phyloP scores from a whole-genome alignment of 1,284 basidiomycete genomes.

The Phlebopus sp. region DNA sequence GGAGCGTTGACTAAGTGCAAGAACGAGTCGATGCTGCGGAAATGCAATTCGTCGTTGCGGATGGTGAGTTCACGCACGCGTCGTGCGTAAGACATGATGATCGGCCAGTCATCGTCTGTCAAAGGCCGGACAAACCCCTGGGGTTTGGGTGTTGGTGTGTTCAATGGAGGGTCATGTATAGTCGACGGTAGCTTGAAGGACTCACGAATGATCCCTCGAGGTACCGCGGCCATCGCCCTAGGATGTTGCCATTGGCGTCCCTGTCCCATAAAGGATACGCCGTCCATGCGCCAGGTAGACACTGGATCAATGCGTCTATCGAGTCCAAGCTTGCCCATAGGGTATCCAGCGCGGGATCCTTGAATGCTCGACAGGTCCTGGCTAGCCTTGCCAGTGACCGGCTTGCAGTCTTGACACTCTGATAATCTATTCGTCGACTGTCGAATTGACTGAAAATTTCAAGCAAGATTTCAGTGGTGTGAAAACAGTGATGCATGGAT shows the following conservation, averaged over 20 bases:
- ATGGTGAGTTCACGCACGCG: not conserved
- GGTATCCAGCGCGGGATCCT: conserved; percentile 3
- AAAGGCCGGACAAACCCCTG: not conserved
- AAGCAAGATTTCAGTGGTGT: not conserved
- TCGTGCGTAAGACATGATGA: not conserved
- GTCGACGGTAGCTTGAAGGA: too few relatives aligned
- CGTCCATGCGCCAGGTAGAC: not conserved
- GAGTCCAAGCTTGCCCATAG: not conserved
- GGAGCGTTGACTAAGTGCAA: not conserved
- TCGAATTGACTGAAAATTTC: too few relatives aligned
- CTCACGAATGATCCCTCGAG: too few relatives aligned
- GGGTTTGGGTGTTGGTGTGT: not conserved
- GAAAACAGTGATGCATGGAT: not conserved
- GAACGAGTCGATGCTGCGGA: not conserved
- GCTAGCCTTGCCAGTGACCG: not conserved
- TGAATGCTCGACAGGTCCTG: not conserved
- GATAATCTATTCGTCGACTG: too few relatives aligned
- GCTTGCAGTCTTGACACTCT: too few relatives aligned
- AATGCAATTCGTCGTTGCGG: not conserved
- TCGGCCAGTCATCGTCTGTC: not conserved
- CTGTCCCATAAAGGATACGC: not conserved
- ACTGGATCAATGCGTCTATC: not conserved
- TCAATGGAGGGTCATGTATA: too few relatives aligned
- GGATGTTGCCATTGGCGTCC: too few relatives aligned
- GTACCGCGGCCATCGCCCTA: too few relatives aligned